These are phyloP conservation scores for Mariannaea sp. DNA, from an alignment of 2,329 filamentous ascomycete species.

Conservation along the genomic window DNA sequence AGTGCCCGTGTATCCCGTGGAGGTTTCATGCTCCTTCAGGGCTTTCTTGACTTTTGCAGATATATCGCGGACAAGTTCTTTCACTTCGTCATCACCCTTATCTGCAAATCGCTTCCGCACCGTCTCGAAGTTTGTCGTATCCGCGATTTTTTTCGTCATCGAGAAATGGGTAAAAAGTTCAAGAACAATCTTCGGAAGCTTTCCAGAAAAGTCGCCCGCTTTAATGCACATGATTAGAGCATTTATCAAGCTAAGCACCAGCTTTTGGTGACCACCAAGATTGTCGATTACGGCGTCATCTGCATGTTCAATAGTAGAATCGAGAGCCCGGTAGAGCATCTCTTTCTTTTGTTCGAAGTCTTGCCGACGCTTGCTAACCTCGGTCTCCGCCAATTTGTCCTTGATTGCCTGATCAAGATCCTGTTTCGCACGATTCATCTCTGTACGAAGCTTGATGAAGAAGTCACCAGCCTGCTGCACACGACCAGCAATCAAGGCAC, in stretches of 20 bases:
- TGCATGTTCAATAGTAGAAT: conserved; percentile 59
- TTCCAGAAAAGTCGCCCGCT: conserved; percentile 56
- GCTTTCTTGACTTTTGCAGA: conserved; percentile 53
- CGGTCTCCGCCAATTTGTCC: conserved; percentile 46
- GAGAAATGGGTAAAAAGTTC: conserved; percentile 65
- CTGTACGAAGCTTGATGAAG: conserved; percentile 53
- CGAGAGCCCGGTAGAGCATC: conserved; percentile 55
- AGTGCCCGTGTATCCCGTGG: conserved; percentile 47
- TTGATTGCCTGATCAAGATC: conserved; percentile 51
- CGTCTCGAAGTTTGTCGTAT: conserved; percentile 68
- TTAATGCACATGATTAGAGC: conserved; percentile 60
- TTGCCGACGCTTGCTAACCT: conserved; percentile 46
- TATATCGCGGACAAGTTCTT: conserved; percentile 64
- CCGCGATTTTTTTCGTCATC: conserved; percentile 64
- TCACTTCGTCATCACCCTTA: conserved; percentile 68
- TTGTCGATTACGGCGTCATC: conserved; percentile 62
- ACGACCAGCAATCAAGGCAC: conserved; percentile 49
- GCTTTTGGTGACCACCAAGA: conserved; percentile 60
- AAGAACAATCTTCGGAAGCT: conserved; percentile 60
- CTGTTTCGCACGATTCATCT: conserved; percentile 54
- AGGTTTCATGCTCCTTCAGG: conserved; percentile 43
- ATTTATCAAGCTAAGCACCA: conserved; percentile 60
- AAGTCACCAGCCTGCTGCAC: conserved; percentile 58
- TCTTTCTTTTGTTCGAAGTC: conserved; percentile 52
- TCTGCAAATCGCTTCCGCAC: conserved; percentile 67